A percentile compares a stretch with the other conserved stretches of the same genome.
These are phyloP conservation scores for Arthrobotrys iridis DNA, from an alignment of 2,329 filamentous ascomycete species.

Conservation along the genomic window DNA sequence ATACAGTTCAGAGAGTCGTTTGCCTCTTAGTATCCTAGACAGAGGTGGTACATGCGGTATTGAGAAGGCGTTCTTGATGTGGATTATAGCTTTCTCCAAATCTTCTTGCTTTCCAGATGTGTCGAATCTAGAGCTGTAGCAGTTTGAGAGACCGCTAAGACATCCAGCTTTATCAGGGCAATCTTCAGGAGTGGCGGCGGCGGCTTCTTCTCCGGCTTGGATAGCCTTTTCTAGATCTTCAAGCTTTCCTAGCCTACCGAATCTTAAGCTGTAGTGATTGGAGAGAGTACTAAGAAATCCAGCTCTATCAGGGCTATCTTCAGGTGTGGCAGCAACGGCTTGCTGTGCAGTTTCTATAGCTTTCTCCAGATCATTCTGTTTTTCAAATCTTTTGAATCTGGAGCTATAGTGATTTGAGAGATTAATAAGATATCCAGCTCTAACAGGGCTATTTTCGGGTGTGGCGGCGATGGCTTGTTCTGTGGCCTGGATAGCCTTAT, in stretches of 20 bases:
- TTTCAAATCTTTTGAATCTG: neutral
- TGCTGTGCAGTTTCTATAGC: neutral
- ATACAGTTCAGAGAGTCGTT: neutral
- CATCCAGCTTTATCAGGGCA: neutral
- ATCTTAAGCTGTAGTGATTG: neutral
- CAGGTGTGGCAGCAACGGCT: neutral
- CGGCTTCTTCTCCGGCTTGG: neutral
- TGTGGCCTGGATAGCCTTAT: neutral
- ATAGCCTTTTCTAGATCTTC: constrained; percentile 8
- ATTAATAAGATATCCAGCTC: neutral
- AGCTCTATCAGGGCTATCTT: neutral
- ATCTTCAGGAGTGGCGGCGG: neutral
- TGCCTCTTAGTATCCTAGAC: neutral
- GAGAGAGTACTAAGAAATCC: neutral
- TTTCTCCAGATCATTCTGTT: neutral
- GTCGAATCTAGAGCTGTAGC: neutral
- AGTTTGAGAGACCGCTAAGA: neutral
- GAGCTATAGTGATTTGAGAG: neutral
- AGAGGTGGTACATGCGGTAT: neutral
- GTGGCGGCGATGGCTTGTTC: neutral
- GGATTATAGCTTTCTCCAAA: neutral
- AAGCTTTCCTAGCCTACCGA: neutral
- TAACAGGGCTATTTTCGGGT: neutral
- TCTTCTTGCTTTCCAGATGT: neutral
- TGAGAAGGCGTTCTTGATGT: neutral